These are phyloP conservation scores for Aureobasidium zeae DNA, from an alignment of 2,329 filamentous ascomycete genomes.

Conservation along the genomic window DNA sequence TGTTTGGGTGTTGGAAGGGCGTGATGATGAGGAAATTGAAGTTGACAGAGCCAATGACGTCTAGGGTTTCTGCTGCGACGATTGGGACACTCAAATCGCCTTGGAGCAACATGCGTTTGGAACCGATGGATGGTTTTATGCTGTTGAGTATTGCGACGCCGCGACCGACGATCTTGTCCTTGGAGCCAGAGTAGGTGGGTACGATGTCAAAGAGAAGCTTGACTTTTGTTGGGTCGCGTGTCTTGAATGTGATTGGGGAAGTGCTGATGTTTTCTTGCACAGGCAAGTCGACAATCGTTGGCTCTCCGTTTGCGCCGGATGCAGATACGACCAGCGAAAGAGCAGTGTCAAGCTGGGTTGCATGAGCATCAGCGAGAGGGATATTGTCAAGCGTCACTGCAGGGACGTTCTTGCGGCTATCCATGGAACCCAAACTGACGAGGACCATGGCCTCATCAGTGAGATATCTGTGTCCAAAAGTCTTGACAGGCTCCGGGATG, in stretches of 20 bases:
- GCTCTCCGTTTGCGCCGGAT: conserved; percentile 72
- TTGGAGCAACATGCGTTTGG: conserved; percentile 82
- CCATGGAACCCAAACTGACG: conserved; percentile 90
- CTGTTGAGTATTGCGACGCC: conserved; percentile 81
- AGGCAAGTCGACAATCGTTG: conserved; percentile 81
- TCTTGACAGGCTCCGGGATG: conserved; percentile 72
- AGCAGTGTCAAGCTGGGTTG: conserved; percentile 87
- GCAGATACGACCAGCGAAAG: conserved; percentile 86
- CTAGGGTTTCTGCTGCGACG: conserved; percentile 67
- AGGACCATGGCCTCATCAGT: conserved; percentile 81
- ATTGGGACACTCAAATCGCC: conserved; percentile 90
- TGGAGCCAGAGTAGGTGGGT: conserved; percentile 79
- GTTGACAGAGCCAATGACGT: conserved; percentile 88
- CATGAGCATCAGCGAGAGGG: conserved; percentile 76
- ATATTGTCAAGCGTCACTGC: conserved; percentile 83
- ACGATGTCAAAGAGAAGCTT: conserved; percentile 91
- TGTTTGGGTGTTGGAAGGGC: conserved; percentile 86
- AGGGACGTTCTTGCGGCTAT: conserved; percentile 70
- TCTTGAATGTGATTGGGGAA: conserved; percentile 84
- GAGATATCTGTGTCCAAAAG: conserved; percentile 91
- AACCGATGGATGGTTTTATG: conserved; percentile 72
- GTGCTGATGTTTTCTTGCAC: conserved; percentile 91
- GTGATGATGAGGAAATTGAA: conserved; percentile 97
- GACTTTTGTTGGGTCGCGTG: conserved; percentile 67
- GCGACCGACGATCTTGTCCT: conserved; percentile 75